Evolutionary conservation across 495 filamentous ascomycete species (phyloP), one percentile per base, ranked within the genome.

Genomic region (Penicillium bialowiezense): DNA sequence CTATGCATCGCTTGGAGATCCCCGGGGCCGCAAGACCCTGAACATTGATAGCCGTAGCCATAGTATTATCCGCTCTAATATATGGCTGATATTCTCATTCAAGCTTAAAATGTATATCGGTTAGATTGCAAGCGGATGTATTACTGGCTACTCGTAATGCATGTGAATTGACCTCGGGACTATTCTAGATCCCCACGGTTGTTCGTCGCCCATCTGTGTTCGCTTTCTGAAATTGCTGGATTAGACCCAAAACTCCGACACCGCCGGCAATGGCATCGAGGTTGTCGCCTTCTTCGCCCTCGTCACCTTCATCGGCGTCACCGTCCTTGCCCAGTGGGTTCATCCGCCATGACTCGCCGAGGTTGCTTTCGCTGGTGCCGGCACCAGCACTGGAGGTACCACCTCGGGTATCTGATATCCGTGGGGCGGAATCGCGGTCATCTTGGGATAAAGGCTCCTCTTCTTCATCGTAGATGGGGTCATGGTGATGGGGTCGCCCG

Each of bases 191-290:
- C 4, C 69, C 70, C 32, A 72, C 67, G 5, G 66, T 62, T 7
- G 64, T 59, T 21, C 69, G 65, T 37, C 81, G 70, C 10, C 78
- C 79, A 40, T 88, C 86, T 46, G 83, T 81, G 62, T 91, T 88
- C 45, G 81, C 88, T 68, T 86, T 90, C 63, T 91, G 88, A 64
- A 96, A 96, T 63, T 97, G 88, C 60, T 91, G 89, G 37, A 98
- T 79, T 67, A 97, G 69, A 2, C 88, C 87, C 47, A 98, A 72
- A 9, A 98, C 93, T 5, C 73, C 73, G 1, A 79, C 77, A 5
- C 71, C 76, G 7, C 67, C 63, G 13, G 73, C 65, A 17, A 75
- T 74, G 8, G 68, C 75, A 13, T 79, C 76, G 5, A 73, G 62
- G 28, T 78, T 75, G 32, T 79, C 79, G 3, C 65, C 79, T 21